Evolutionary conservation across 768 basidiomycete genomes (phyloP), one percentile per base, ranked within the genome.

Genomic region (Tephrocybe sp.): DNA sequence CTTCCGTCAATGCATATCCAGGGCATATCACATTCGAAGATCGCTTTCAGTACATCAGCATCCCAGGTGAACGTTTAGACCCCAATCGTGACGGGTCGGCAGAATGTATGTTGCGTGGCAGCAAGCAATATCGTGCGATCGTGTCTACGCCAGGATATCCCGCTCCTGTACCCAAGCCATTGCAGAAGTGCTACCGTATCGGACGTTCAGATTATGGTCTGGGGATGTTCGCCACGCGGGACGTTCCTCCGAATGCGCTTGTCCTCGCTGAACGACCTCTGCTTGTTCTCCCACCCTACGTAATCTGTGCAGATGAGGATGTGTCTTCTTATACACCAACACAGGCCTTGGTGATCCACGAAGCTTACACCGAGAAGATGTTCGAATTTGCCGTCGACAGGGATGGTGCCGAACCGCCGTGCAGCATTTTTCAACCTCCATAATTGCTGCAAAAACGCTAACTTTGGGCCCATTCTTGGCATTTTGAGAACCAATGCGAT

Each of bases 231-330:
- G 50, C 55, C 6, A 31, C 43, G 4, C 19, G 31, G 2, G 24
- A 45, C 29, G 19, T 52, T 22, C 9, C 36, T 12, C 3, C 40
- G 11, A 39, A 43, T 9, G 54, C 48, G 18, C 42, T 55, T 2
- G 37, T 55, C 5, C 6, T 45, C 9, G 33, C 54, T 1, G 54
- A 74, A 45, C 67, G 73, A 1, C 71, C 72, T 1, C 53, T 73
- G 27, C 52, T 73, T 16, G 53, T 73, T 7, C 31, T 45, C 13
- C 64, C 63, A 5, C 47, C 22, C 43, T 42, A 4, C 10, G 38
- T 29, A 8, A 9, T 22, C 3, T 19, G 1, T 5, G 34, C 22
- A n/a, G 22, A 19, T 0, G 8, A 39, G 3, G n/a, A 21, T 8
- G 12, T 30, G 21, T 15, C 47, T 27, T 8, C 47, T 30, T 18